Evolutionary conservation across 192 early-diverging fungal species (phyloP).

Genomic region (Backusella liffmaniae): DNA sequence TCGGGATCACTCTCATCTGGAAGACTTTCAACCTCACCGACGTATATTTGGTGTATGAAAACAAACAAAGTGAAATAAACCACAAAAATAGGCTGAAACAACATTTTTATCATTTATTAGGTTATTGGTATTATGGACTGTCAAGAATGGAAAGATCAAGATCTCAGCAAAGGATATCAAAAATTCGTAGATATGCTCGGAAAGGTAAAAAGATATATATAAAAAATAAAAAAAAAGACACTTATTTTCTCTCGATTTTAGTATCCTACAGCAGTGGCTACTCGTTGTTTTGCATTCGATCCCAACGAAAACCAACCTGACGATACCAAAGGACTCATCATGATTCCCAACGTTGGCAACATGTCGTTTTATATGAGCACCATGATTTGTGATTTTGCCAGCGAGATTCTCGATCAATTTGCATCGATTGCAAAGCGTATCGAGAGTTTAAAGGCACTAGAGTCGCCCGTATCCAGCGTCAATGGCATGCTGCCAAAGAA

Average conservation of each 20-base stretch:
- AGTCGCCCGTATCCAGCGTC: conserved; percentile 12
- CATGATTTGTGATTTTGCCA: conserved; percentile 76
- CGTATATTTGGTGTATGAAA: conserved; percentile 69
- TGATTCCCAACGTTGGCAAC: conserved; percentile 82
- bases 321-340: conserved; percentile 74
- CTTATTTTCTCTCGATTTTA: conserved; percentile 9
- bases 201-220: conserved; percentile 46
- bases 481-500: background rate
- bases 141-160: conserved; percentile 57
- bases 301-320: conserved; percentile 71
- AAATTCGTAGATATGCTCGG: conserved; percentile 58
- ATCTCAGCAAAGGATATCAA: conserved; percentile 52
- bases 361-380: conserved; percentile 73
- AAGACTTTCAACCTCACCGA: conserved; percentile 73
- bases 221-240: background rate
- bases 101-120: conserved; percentile 29
- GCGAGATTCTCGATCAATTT: conserved; percentile 67
- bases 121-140: conserved; percentile 86
- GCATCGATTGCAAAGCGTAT: conserved; percentile 42
- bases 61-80: background rate
- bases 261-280: conserved; percentile 72
- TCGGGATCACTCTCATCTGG: conserved; percentile 63
- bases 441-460: conserved; percentile 12
- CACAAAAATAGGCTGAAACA: background rate
- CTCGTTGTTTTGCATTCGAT: conserved; percentile 82